Conservation (phyloP, 2,329 filamentous ascomycete species). For the Phialophora chinensis region DNA sequence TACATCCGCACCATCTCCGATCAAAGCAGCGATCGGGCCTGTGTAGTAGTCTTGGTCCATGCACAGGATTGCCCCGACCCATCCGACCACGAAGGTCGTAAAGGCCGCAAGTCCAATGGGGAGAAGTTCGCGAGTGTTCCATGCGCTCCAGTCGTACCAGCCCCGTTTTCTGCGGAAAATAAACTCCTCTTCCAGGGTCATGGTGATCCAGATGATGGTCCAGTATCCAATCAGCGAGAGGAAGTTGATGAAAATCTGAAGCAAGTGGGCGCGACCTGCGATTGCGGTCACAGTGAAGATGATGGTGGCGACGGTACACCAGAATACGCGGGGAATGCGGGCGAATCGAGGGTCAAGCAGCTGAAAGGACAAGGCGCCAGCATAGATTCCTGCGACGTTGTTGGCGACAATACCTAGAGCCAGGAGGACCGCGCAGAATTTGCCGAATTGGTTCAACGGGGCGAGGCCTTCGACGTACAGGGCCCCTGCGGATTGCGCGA, state of each 20-base stretch:
- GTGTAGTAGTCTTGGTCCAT: conserved; percentile 75
- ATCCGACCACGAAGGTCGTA: conserved; percentile 67
- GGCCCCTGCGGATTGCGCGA: conserved; percentile 59
- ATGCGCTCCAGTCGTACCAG: conserved; percentile 65
- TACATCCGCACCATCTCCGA: conserved; percentile 64
- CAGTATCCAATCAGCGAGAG: conserved; percentile 74
- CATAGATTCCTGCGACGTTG: conserved; percentile 69
- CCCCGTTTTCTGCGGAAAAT: conserved; percentile 61
- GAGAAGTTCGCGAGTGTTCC: conserved; percentile 64
- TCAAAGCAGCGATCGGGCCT: conserved; percentile 64
- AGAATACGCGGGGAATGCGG: conserved; percentile 67
- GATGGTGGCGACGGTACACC: conserved; percentile 67
- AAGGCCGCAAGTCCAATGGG: conserved; percentile 68
- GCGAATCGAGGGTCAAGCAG: conserved; percentile 66
- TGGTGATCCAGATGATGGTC: conserved; percentile 70
- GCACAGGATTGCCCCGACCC: conserved; percentile 68
- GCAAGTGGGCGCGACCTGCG: conserved; percentile 66
- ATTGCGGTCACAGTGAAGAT: conserved; percentile 70
- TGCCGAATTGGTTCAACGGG: conserved; percentile 66
- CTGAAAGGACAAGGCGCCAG: conserved; percentile 70
- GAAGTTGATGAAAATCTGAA: conserved; percentile 71
- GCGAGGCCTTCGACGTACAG: conserved; percentile 68
- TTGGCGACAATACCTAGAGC: conserved; percentile 70
- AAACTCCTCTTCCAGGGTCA: conserved; percentile 62
- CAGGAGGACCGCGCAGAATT: conserved; percentile 70